Evolutionary conservation across 2,329 filamentous ascomycete genomes (phyloP), one percentile per base, ranked within the genome.

Genomic region (Dryadomyces sulphureus): DNA sequence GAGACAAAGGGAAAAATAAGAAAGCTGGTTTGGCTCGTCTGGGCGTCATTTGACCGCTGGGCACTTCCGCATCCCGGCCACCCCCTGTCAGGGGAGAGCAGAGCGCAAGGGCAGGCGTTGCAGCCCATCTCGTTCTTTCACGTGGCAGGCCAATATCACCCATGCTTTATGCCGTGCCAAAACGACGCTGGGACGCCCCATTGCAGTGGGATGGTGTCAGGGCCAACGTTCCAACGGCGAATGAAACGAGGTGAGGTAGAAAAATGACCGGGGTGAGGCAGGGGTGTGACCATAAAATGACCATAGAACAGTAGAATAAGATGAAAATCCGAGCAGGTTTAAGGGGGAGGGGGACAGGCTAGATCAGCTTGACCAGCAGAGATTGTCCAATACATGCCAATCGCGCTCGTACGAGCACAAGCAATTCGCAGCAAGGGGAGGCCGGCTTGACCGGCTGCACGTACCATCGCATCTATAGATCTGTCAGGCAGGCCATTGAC

Each of bases 391-490:
- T 30, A 14, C 27, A 30, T 30, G 27, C n/a, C n/a, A n/a, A n/a
- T n/a, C n/a, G n/a, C n/a, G n/a, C n/a, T n/a, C n/a, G n/a, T n/a
- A n/a, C n/a, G n/a, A n/a, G n/a, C n/a, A n/a, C n/a, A n/a, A n/a
- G n/a, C n/a, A n/a, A n/a, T n/a, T n/a, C n/a, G n/a, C n/a, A n/a
- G n/a, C n/a, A n/a, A n/a, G n/a, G n/a, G n/a, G n/a, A n/a, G n/a
- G n/a, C n/a, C n/a, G n/a, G n/a, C 24, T 17, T 20, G 21, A 30
- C 17, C n/a, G 40, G 17, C n/a, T n/a, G 25, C 61, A 77, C 76
- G 58, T 80, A 80, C 76, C 72, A 58, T 80, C 76, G 59, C 76
- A 80, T 62, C 76, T 79, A 52, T 43, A 50, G 51, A 25, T 46
- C 39, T 58, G 69, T 58, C 69, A 61, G 54, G 45, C 27, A 42